Percentiles rank a stretch among this genome's conserved stretches.
Evolutionary conservation across 805 yeast genomes (phyloP).

Genomic region (Suhomyces kilbournensis): DNA sequence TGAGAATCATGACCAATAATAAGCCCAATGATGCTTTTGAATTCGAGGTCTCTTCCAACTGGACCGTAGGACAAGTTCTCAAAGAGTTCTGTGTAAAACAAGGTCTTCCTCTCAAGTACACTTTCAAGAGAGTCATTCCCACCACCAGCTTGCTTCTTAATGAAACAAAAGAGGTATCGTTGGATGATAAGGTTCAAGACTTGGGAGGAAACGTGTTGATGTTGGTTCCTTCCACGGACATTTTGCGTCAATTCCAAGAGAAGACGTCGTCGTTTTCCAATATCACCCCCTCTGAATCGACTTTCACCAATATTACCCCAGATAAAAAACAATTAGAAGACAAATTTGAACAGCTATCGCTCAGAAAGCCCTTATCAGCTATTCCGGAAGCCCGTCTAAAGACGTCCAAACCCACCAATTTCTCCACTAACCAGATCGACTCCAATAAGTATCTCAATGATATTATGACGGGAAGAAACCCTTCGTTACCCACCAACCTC

Average conservation of each 20-base stretch:
- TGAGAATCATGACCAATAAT: neutral
- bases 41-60: conserved; percentile 2
- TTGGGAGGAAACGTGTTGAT: neutral
- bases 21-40: neutral
- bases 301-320: conserved; percentile 24
- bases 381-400: neutral
- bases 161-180: neutral
- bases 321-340: conserved; percentile 19
- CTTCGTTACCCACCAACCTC: conserved; percentile 32
- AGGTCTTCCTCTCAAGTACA: conserved; percentile 24
- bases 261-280: neutral
- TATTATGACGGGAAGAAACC: conserved; percentile 25
- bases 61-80: conserved; percentile 23
- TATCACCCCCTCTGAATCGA: conserved; percentile 28
- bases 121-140: conserved; percentile 17
- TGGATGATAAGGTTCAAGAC: neutral
- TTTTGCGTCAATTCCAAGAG: neutral
- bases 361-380: neutral
- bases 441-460: conserved; percentile 29
- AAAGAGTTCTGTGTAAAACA: conserved; percentile 27
- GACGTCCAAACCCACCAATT: neutral
- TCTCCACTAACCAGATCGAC: neutral
- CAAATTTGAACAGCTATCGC: conserved; percentile 8
- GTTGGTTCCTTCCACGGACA: neutral
- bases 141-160: neutral